Evolutionary conservation across 1,139 yeast species (phyloP).

Genomic region (Saccharomyces uvarum): DNA sequence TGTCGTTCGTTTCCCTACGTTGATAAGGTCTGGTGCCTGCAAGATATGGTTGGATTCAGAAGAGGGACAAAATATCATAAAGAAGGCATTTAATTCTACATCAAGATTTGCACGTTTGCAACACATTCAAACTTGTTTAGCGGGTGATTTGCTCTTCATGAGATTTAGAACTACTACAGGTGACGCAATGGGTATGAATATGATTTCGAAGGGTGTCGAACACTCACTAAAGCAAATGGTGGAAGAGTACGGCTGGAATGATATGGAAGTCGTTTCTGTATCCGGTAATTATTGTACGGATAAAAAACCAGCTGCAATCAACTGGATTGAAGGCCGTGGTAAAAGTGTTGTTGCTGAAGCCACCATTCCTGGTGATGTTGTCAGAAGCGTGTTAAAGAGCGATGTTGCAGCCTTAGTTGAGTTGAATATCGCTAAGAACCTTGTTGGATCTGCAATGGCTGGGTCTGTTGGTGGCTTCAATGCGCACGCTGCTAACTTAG

Average conservation of each 20-base stretch:
- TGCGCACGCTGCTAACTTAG: constrained; percentile 94
- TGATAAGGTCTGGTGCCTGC: constrained; percentile 86
- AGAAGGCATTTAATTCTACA: constrained; percentile 89
- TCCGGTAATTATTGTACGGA: constrained; percentile 97
- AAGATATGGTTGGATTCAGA: constrained; percentile 92
- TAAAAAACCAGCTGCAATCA: constrained; percentile 94
- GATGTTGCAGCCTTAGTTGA: constrained; percentile 89
- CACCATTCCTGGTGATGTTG: constrained; percentile 71
- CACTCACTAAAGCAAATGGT: constrained; percentile 74
- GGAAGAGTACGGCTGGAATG: constrained; percentile 84
- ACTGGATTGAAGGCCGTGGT: constrained; percentile 99
- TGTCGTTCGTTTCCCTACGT: constrained; percentile 78
- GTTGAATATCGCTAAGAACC: constrained; percentile 77
- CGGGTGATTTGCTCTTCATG: constrained; percentile 83
- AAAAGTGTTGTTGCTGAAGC: constrained; percentile 97
- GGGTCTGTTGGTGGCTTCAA: constrained; percentile 96
- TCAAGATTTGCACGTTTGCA: constrained; percentile 96
- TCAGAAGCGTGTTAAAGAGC: constrained; percentile 73
- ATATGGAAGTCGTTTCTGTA: constrained; percentile 85
- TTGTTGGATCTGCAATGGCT: constrained; percentile 96
- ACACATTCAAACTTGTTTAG: constrained; percentile 83
- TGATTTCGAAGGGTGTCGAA: constrained; percentile 98
- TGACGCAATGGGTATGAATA: constrained; percentile 99
- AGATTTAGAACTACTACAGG: constrained; percentile 96
- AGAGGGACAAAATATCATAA: constrained; percentile 75